A percentile compares a stretch with the other conserved stretches of the same genome.
phyloP scores from a whole-genome alignment of 2,329 filamentous ascomycete genomes.

The Aspergillus pseudonomiae region DNA sequence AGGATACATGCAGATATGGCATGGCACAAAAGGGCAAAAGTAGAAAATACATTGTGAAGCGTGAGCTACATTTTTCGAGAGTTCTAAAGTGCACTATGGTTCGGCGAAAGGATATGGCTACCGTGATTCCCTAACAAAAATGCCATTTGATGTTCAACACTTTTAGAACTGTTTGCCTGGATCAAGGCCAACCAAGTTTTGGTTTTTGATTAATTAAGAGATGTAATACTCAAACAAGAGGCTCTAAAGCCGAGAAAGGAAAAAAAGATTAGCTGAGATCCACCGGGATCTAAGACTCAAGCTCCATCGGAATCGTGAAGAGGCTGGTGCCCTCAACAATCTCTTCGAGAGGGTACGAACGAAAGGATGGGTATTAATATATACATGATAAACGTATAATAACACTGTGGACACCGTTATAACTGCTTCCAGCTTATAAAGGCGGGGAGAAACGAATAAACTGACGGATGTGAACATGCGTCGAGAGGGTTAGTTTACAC shows the following conservation, averaged over 20 bases:
- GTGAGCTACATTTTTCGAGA: background rate
- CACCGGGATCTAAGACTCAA: background rate
- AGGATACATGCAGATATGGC: background rate
- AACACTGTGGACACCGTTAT: background rate
- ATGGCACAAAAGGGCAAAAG: background rate
- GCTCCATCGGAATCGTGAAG: background rate
- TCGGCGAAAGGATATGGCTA: background rate
- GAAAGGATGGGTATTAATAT: slow-evolving; percentile 1
- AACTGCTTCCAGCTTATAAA: background rate
- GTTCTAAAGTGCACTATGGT: background rate
- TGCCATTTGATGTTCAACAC: background rate
- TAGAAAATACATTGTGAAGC: background rate
- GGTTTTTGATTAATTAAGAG: background rate
- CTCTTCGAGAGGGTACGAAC: background rate
- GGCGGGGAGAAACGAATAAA: background rate
- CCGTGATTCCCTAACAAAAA: background rate
- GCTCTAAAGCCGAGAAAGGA: background rate
- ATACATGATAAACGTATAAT: slow-evolving; percentile 3
- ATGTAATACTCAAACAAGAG: background rate
- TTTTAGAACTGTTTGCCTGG: background rate
- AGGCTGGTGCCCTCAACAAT: background rate
- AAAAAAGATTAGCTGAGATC: background rate
- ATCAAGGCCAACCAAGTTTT: background rate
- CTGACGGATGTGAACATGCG: background rate
- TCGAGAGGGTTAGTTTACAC: background rate